These are phyloP conservation scores for Taphrina populina DNA, from an alignment of 1,139 yeast species.

Conservation along the genomic window DNA sequence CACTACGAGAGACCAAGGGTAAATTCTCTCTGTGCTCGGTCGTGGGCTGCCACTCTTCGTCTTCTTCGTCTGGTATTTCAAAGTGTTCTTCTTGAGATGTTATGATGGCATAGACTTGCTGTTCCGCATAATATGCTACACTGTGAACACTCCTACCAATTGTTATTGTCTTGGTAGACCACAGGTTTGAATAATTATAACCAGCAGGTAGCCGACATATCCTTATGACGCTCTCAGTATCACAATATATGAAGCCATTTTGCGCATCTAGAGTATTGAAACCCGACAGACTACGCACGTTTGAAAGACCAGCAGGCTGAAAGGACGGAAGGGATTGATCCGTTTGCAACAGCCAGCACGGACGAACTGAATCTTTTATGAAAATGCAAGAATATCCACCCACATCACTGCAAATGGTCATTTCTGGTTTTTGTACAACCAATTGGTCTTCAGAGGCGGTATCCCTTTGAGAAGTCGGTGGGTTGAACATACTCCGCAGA, in stretches of 20 bases:
- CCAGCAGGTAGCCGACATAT: slow-evolving; percentile 58
- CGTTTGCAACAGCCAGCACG: slow-evolving; percentile 66
- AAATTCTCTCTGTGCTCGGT: slow-evolving; percentile 49
- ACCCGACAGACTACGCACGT: slow-evolving; percentile 39
- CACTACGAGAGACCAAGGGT: slow-evolving; percentile 60
- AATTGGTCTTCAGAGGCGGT: neutral
- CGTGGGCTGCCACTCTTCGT: slow-evolving; percentile 43
- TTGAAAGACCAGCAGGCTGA: slow-evolving; percentile 45
- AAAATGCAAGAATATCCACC: slow-evolving; percentile 63
- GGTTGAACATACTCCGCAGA: neutral
- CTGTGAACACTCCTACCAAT: slow-evolving; percentile 65
- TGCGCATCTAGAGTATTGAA: slow-evolving; percentile 36
- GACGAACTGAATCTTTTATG: slow-evolving; percentile 66
- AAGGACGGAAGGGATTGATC: slow-evolving; percentile 65
- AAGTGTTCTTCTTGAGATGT: slow-evolving; percentile 62
- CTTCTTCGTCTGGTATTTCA: slow-evolving; percentile 74
- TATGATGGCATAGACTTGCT: slow-evolving; percentile 65
- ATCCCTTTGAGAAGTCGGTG: too few relatives aligned
- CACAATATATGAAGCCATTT: slow-evolving; percentile 70
- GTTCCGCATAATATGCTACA: slow-evolving; percentile 68
- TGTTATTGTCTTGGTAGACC: slow-evolving; percentile 59
- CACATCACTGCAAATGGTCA: slow-evolving; percentile 60
- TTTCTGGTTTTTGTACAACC: slow-evolving; percentile 41
- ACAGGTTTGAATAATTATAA: slow-evolving; percentile 59
- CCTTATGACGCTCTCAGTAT: slow-evolving; percentile 68